Percentiles rank a stretch among this genome's conserved stretches.
Conservation (phyloP, 768 basidiomycete genomes). For the Tulasnella sp. region DNA sequence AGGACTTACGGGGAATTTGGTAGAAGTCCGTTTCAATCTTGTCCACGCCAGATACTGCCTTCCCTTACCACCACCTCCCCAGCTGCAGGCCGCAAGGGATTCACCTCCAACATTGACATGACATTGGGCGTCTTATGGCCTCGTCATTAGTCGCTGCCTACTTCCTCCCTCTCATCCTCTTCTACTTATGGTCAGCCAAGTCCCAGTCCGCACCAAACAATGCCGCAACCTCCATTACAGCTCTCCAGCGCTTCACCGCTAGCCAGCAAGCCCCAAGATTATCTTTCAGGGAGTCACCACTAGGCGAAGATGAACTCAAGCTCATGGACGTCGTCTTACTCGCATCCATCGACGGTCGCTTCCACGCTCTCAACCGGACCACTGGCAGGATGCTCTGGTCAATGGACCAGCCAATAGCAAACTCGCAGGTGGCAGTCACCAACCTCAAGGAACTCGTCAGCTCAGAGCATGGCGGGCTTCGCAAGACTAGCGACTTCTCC, state of each 20-base stretch:
- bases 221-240: conserved; percentile 11
- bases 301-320: conserved; percentile 46
- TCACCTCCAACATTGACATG: neutral
- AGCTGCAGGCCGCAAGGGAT: neutral
- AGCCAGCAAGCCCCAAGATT: neutral
- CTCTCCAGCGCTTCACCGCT: conserved; percentile 15
- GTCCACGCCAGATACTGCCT: neutral
- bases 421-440: conserved; percentile 43
- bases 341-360: conserved; percentile 89
- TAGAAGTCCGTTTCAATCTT: conserved; percentile 17
- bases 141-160: conserved; percentile 11
- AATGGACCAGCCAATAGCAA: conserved; percentile 52
- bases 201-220: neutral
- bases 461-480: conserved; percentile 50
- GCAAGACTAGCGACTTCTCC: conserved; percentile 13
- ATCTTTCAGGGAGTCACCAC: neutral
- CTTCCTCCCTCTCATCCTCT: conserved; percentile 16
- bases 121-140: neutral
- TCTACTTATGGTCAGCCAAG: neutral
- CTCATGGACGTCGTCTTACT: conserved; percentile 81
- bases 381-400: conserved; percentile 85
- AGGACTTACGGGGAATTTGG: neutral
- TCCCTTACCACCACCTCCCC: conserved; percentile 7
- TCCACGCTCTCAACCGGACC: conserved; percentile 88
- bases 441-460: conserved; percentile 69